Percentiles rank a stretch among this genome's conserved stretches.
Evolutionary conservation across 2,329 filamentous ascomycete genomes (phyloP).

Genomic region (Epichloe festucae): DNA sequence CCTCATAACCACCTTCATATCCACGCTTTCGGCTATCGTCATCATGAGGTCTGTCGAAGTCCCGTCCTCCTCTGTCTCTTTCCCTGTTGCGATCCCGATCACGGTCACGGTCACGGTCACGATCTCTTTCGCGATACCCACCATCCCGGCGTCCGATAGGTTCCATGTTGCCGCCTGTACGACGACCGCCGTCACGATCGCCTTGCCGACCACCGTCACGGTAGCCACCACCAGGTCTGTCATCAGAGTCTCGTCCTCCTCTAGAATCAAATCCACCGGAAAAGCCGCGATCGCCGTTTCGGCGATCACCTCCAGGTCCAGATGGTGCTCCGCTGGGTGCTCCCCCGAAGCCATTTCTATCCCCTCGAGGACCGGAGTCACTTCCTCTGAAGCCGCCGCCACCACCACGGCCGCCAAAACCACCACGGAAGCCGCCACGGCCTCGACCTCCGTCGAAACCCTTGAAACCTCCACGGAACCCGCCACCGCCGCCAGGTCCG

Average conservation of each 20-base stretch:
- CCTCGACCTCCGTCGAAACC: conserved; percentile 32
- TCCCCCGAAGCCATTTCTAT: conserved; percentile 30
- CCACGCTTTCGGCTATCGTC: conserved; percentile 52
- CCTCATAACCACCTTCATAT: conserved; percentile 72
- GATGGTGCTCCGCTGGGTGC: conserved; percentile 47
- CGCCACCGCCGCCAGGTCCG: conserved; percentile 36
- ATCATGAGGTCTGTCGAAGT: conserved; percentile 43
- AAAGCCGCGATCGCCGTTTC: conserved; percentile 26
- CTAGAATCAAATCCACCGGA: conserved; percentile 41
- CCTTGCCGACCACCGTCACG: conserved; percentile 25
- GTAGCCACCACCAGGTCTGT: conserved; percentile 37
- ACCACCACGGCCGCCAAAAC: conserved; percentile 38
- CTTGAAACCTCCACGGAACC: conserved; percentile 32
- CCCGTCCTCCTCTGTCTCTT: conserved; percentile 9
- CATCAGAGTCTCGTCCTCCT: conserved; percentile 44
- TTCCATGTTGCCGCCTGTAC: conserved; percentile 71
- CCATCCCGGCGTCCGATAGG: conserved; percentile 58
- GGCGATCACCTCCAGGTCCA: conserved; percentile 39
- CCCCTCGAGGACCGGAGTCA: conserved; percentile 20
- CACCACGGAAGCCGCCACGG: conserved; percentile 25
- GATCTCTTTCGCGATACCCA: conserved; percentile 36
- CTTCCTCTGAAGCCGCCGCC: conserved; percentile 41
- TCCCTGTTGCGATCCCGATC: conserved; percentile 28
- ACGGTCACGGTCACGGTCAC: conserved; percentile 36
- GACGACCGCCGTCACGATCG: conserved; percentile 24